Percentiles rank a stretch among this genome's conserved stretches.
These are phyloP conservation scores for bread wheat (Triticum aestivum) DNA, from an alignment of 176 grass and related monocot genomes.

Conservation along the genomic window DNA sequence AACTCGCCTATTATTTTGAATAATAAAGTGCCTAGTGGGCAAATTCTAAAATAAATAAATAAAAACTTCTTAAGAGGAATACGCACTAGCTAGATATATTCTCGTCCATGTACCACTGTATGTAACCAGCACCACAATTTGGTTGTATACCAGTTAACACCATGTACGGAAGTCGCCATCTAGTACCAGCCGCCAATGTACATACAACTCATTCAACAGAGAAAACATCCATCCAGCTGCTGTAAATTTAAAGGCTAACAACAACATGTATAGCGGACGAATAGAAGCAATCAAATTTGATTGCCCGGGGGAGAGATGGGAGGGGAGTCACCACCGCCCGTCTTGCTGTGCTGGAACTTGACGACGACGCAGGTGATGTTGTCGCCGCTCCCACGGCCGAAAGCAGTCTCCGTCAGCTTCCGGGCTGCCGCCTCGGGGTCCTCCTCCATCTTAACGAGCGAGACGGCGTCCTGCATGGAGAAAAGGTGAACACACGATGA, in stretches of 20 bases:
- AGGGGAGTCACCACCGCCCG: neutral
- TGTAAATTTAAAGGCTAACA: neutral
- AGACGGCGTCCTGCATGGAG: slow-evolving; percentile 54
- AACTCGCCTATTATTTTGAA: too few relatives aligned
- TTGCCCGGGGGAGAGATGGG: slow-evolving; percentile 18
- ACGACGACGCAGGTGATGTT: slow-evolving; percentile 96
- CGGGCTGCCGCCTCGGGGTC: slow-evolving; percentile 72
- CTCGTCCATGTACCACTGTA: neutral
- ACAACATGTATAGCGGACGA: slow-evolving; percentile 36
- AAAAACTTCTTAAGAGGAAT: neutral
- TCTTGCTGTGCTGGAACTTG: slow-evolving; percentile 80
- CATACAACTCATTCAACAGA: neutral
- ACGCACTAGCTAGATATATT: neutral
- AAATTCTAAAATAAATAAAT: too few relatives aligned
- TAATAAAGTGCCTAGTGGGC: too few relatives aligned
- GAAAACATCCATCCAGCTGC: neutral
- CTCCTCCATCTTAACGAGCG: slow-evolving; percentile 73
- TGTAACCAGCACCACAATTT: neutral
- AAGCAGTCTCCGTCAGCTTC: slow-evolving; percentile 78
- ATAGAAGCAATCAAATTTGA: slow-evolving; percentile 53
- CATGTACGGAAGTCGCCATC: neutral
- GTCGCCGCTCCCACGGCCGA: slow-evolving; percentile 62
- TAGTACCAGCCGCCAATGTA: neutral
- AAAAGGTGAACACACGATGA: neutral
- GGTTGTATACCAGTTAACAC: neutral